Percentiles rank a stretch among this genome's conserved stretches.
Conservation (phyloP, 768 basidiomycete genomes). For the Guyanaporus albipodus region DNA sequence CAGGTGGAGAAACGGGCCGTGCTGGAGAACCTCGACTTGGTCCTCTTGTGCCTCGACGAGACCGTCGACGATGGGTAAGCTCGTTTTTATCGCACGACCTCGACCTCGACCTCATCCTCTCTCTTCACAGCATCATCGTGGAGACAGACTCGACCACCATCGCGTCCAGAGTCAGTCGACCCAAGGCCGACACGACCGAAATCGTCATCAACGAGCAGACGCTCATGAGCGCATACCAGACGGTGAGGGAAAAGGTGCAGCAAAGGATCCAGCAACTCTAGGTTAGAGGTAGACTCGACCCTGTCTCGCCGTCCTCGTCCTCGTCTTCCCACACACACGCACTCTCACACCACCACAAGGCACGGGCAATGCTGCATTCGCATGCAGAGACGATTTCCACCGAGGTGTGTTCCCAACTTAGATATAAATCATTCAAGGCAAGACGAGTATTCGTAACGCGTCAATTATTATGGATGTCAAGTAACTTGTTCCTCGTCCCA, state of each 20-base stretch:
- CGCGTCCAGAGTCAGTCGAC: slow-evolving; percentile 88
- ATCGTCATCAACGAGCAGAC: slow-evolving; percentile 99
- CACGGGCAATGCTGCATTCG: too few relatives aligned
- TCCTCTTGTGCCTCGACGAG: slow-evolving; percentile 91
- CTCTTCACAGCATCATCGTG: slow-evolving; percentile 73
- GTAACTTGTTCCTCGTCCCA: background rate
- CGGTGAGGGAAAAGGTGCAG: slow-evolving; percentile 80
- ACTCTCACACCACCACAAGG: too few relatives aligned
- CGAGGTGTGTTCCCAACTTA: background rate
- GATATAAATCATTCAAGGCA: background rate
- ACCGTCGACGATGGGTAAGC: slow-evolving; percentile 97
- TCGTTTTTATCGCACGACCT: slow-evolving; percentile 16
- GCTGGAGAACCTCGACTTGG: slow-evolving; percentile 90
- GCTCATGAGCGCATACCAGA: slow-evolving; percentile 88
- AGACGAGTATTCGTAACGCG: background rate
- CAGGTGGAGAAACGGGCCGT: slow-evolving; percentile 94
- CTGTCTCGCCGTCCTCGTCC: background rate
- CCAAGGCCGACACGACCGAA: slow-evolving; percentile 89
- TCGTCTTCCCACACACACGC: too few relatives aligned
- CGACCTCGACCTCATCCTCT: slow-evolving; percentile 19
- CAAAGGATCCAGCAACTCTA: slow-evolving; percentile 78
- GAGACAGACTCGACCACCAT: slow-evolving; percentile 97
- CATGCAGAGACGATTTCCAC: background rate
- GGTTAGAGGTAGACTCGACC: too few relatives aligned
- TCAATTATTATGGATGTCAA: slow-evolving; percentile 7